Base-by-base conservation (phyloP, 1,284 basidiomycete genomes). In the Rhodotorula mucilaginosa region DNA sequence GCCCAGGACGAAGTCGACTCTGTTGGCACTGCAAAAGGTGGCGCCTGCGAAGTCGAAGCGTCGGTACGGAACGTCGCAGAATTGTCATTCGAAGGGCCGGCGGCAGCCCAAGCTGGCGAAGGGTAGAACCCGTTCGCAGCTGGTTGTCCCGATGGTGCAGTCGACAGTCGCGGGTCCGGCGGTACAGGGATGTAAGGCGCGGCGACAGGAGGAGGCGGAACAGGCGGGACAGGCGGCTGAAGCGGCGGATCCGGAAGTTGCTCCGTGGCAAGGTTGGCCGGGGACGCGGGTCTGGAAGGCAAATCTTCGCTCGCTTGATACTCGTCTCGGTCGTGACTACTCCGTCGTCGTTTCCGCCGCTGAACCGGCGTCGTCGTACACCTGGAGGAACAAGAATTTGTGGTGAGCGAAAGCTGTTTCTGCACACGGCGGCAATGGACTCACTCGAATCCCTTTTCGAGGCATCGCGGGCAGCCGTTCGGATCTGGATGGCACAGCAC, bases 281-380 rank as follows among this genome's bases (percentile, higher is more conserved):
- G 39, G 12, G 39, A 44, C 39, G 39, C 39, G 2, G 39, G 39
- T 44, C 39, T 10, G 39, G 39, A 44, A 8, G 39, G 39, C 6
- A 34, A 8, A 1, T 44, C 51, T 21, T 13, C 12, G 23, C 23
- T 21, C 51, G 51, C 51, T n/a, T 52, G 51, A 12, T 52, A 4
- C 23, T 21, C 51, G 1, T 39, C 49, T 12, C 8, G 46, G 26
- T 19, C 29, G 23, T 44, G 26, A 56, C 64, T 58, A 23, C 16
- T 51, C 39, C 23, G 64, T 8, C 51, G 51, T 21, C 54, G 60
- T 16, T 70, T 70, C 44, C 59, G 51, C 23, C 69, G 64, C 2
- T 58, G 34, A 4, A 66, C 64, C 5, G 64, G 69, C 8, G 69
- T 66, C 31, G 65, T 66, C 13, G 69, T 70, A 26, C 69, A 70